Base-by-base conservation (phyloP, 1,139 yeast species). In the Blastobotrys arbuscula region DNA sequence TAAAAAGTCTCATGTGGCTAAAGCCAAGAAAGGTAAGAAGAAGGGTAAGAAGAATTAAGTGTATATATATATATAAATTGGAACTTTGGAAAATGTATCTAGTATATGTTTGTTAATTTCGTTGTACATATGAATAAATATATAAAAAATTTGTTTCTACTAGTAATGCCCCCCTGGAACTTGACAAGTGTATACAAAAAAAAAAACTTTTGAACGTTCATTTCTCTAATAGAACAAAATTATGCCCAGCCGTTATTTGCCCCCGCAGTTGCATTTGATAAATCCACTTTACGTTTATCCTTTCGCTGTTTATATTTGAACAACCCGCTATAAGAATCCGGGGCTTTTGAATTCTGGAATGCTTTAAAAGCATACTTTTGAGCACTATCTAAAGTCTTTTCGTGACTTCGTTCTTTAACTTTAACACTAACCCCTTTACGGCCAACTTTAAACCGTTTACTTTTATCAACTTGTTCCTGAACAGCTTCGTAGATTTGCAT, bases 301-400 rank as follows among this genome's bases (percentile, higher is more conserved):
- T 21, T 38, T 13, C 39, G 31, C 24, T 50, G 51, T 12, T 44
- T 16, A 31, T 33, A 48, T 31, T 45, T 50, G 19, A 50, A 41
- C 16, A 18, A 40, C 3, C 53, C 53, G 28, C 46, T 28, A 40
- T 50, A 50, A n/a, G 47, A 28, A 39, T 53, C 57, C 13, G 52
- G 56, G 2, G 55, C 51, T 34, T 50, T 50, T 2, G 55, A 53
- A 34, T 55, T 52, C 36, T 42, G 50, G 54, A 55, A 55, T 15
- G 54, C 54, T 34, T 52, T 51, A 47, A 50, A 52, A 3, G 50
- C 56, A 16, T 44, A 49, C 30, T 54, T 46, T 43, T 53, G 56
- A 1, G 55, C 56, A 16, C 50, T 44, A 35, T 54, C 56, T 16
- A 54, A 39, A 8, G 55, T 47, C 21, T 38, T 45, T 35, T 54